Conservation (phyloP, 2,329 filamentous ascomycete genomes). For the Aureobasidium sp. region DNA sequence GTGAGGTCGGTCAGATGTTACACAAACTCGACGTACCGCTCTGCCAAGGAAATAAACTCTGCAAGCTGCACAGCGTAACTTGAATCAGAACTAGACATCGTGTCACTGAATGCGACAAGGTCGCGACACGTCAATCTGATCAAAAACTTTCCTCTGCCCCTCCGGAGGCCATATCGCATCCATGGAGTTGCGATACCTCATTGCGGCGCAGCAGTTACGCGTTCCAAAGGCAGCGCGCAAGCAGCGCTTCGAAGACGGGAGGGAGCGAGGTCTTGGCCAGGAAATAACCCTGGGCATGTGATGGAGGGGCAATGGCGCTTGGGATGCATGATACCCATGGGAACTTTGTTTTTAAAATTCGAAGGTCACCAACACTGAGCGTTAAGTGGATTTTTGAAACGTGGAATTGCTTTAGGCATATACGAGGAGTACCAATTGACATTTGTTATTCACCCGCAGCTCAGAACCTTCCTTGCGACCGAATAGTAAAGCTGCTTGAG, state of each 20-base stretch:
- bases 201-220: background rate
- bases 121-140: background rate
- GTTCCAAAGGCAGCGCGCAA: background rate
- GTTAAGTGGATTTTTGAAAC: background rate
- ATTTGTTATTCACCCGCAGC: background rate
- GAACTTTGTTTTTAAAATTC: background rate
- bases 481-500: background rate
- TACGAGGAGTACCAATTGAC: background rate
- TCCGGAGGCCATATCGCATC: background rate
- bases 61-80: background rate
- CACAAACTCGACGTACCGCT: background rate
- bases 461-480: background rate
- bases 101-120: background rate
- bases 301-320: background rate
- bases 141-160: background rate
- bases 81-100: background rate
- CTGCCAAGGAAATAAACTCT: background rate
- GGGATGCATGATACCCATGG: slow-evolving; percentile 1
- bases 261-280: background rate
- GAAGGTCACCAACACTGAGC: background rate
- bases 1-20: background rate
- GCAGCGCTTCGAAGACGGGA: background rate
- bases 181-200: background rate
- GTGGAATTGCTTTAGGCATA: background rate
- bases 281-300: background rate